phyloP scores from a whole-genome alignment of 2,329 filamentous ascomycete species.

The Trichoderma brevicompactum region DNA sequence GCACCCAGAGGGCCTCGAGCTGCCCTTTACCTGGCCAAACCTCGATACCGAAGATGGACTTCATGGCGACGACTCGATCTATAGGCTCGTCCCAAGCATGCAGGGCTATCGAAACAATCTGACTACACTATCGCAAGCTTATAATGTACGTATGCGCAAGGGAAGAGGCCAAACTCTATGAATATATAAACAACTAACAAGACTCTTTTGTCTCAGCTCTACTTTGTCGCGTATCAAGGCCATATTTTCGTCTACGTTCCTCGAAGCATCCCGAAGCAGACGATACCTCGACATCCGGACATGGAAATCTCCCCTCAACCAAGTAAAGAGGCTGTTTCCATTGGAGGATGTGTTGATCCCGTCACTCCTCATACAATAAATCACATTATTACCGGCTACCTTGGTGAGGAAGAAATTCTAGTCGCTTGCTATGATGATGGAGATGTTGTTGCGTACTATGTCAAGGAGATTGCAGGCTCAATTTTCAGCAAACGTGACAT shows the following conservation, averaged over 20 bases:
- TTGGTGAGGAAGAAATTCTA: constrained; percentile 72
- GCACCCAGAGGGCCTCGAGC: constrained; percentile 34
- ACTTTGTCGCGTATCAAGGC: constrained; percentile 63
- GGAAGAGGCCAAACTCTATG: not conserved
- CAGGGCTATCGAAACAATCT: constrained; percentile 58
- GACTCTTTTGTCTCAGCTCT: constrained; percentile 50
- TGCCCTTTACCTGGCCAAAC: constrained; percentile 40
- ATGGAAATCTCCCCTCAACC: constrained; percentile 53
- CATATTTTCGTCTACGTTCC: constrained; percentile 62
- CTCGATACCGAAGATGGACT: constrained; percentile 34
- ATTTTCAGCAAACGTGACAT: constrained; percentile 41
- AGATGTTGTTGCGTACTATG: constrained; percentile 73
- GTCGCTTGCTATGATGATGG: constrained; percentile 73
- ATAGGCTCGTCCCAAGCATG: constrained; percentile 40
- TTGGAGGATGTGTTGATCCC: constrained; percentile 59
- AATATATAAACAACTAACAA: constrained; percentile 17
- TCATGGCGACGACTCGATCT: constrained; percentile 35
- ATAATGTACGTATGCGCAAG: constrained; percentile 50
- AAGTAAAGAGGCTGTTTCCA: constrained; percentile 45
- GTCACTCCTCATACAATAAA: constrained; percentile 66
- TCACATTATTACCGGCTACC: constrained; percentile 67
- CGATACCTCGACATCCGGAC: constrained; percentile 53
- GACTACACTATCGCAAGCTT: constrained; percentile 60
- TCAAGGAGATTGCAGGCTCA: constrained; percentile 54
- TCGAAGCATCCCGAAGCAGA: constrained; percentile 51